Evolutionary conservation across 768 basidiomycete genomes (phyloP), one percentile per base, ranked within the genome.

Genomic region (Pholiota microspora): DNA sequence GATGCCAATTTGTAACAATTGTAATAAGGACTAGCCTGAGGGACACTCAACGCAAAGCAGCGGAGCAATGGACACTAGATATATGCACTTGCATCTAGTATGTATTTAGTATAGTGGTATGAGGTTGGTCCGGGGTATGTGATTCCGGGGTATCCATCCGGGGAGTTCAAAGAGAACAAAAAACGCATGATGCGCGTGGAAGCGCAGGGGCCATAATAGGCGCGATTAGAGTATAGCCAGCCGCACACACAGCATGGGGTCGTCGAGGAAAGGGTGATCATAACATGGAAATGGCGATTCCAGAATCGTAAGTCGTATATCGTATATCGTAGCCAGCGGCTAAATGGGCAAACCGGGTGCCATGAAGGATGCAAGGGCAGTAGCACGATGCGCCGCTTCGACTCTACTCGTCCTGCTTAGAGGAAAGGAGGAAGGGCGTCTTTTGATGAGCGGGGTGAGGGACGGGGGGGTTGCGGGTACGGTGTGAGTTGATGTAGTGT

Each of bases 351-450:
- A 50, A 36, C 38, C 49, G 49, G 49, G n/a, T n/a, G n/a, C n/a
- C n/a, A 50, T 36, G 36, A 21, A 35, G 23, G 23, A 35, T 7
- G 49, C 35, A 50, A 35, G 35, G 49, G 49, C 49, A 40, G 29
- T 27, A 18, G 49, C 32, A 21, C 49, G 23, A 35, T 21, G 40
- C n/a, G n/a, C 8, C 9, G 40, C 51, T 28, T 51, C 51, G 38
- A 38, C 51, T 51, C 51, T 6, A 51, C 51, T 51, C 18, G 25
- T 7, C 28, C 38, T 21, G 21, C 24, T 16, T 36, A 9, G 28
- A 40, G 51, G 27, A 28, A 16, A 51, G 51, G 51, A 51, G 51
- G 51, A 51, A 40, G 28, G 40, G 51, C 38, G 40, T 18, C 25
- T 24, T 2, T 18, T 36, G n/a, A 13, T 36, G n/a, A 21, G 40